Base-by-base conservation (phyloP, 1,139 yeast genomes). In the Suhomyces bokatorum region DNA sequence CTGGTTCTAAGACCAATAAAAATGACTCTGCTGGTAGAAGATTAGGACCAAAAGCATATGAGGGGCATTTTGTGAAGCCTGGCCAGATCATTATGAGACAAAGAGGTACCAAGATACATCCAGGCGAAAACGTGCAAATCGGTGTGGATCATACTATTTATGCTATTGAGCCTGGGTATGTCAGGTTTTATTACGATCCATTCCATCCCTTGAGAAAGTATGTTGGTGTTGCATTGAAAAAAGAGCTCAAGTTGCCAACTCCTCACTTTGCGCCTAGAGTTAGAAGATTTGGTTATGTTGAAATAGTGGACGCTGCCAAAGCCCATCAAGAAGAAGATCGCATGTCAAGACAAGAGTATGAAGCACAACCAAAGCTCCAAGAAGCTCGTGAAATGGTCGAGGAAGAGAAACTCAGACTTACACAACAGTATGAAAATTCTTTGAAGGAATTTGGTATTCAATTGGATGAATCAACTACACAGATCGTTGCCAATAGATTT, bases 41-140 rank as follows among this genome's bases (percentile, higher is more conserved):
- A 62, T 73, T 93, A 44, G 99, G 99, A 28, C 87, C 95, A 32
- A 93, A 93, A 69, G 87, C 78, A 42, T 80, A 85, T 52, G 97
- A 91, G 57, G 85, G 87, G 37, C 77, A 81, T 59, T 67, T 64
- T 44, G 86, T 60, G 56, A 75, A 78, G 43, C 82, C 88, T 0
- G 98, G 98, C n/a, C 87, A 90, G 60, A 91, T 93, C 55, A 77
- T 93, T 37, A 82, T 88, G 83, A 82, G 98, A 66, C 99, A 93
- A 63, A 80, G 98, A 63, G 99, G 99, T 59, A 90, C 99, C n/a
- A 85, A 81, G 58, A 87, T 91, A 63, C 95, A 83, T 59, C 98
- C 99, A 0, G 99, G 99, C 36, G 96, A 87, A 54, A 91, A 93
- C 56, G 85, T 82, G 28, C 88, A 87, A 15, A 87, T 93, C 52